Evolutionary conservation across 371 early-diverging fungal species (phyloP), one percentile per base, ranked within the genome.

Genomic region (Blakeslea trispora): DNA sequence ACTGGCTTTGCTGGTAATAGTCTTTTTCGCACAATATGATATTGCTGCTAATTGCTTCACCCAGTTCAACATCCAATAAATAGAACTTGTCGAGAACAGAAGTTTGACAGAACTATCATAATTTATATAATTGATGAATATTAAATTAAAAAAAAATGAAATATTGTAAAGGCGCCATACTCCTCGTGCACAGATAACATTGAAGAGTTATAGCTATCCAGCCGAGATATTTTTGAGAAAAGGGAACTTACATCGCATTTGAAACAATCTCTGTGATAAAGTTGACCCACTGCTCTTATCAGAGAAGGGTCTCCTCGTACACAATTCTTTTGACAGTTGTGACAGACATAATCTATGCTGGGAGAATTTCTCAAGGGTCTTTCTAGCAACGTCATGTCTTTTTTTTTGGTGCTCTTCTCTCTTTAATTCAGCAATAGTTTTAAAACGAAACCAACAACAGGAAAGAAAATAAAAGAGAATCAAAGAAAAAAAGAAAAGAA

Each of bases 71-170:
- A 1, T 63, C 54, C 9, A 75, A 52, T 0, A 81, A 73, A 61
- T 84, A 87, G 62, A 86, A 87, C 68, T 82, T 82, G 24, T 79
- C 69, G 3, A 84, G 79, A 2, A 84, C 82, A 19, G 79, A 74
- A 48, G 65, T 61, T 50, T 70, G 48, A 66, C 85, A 86, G 60
- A 72, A 72, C 85, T 82, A 58, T 14, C 10, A 3, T 44, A 44
- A 21, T 18, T 4, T 44, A n/a, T 18, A 19, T 42, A 19, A 44
- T 44, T 44, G 15, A 44, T n/a, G 28, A 28, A 28, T 28, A 28
- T 28, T 28, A 28, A 28, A 28, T 28, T 28, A 28, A 28, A 7
- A n/a, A n/a, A n/a, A n/a, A n/a, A n/a, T n/a, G n/a, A n/a, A 28
- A 28, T 28, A 28, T 28, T 28, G 28, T 28, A 28, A 28, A 28